Conservation (phyloP, 192 early-diverging fungal species). For the Umbelopsis vinacea region DNA sequence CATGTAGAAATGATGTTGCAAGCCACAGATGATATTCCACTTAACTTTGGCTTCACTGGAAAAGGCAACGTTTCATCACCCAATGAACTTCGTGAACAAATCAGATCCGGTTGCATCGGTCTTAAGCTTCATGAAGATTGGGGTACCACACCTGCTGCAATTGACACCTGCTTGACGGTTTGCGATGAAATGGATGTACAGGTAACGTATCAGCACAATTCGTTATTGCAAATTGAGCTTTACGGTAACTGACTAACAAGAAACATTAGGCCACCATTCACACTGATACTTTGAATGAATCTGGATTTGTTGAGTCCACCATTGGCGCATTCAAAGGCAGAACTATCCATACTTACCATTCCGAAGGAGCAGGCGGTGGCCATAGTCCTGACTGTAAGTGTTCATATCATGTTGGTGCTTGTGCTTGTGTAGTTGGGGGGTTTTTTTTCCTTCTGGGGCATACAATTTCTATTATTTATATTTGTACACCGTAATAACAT, state of each 20-base stretch:
- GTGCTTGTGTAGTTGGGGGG: too few relatives aligned
- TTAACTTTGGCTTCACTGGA: conserved; percentile 95
- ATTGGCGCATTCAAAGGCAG: conserved; percentile 88
- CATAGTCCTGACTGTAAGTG: conserved; percentile 81
- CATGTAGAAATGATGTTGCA: conserved; percentile 92
- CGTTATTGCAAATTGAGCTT: conserved; percentile 13
- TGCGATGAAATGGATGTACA: conserved; percentile 90
- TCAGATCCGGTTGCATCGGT: conserved; percentile 85
- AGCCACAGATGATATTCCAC: conserved; percentile 84
- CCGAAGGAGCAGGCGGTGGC: conserved; percentile 96
- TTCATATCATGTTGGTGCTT: background rate
- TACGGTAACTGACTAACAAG: too few relatives aligned
- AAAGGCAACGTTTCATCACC: conserved; percentile 85
- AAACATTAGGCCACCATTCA: conserved; percentile 79
- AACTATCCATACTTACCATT: conserved; percentile 96
- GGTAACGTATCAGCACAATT: conserved; percentile 35
- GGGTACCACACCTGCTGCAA: conserved; percentile 94
- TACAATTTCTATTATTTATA: too few relatives aligned
- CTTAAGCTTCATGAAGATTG: conserved; percentile 96
- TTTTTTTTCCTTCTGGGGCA: too few relatives aligned
- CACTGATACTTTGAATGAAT: conserved; percentile 97
- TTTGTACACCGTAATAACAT: too few relatives aligned
- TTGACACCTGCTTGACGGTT: conserved; percentile 84
- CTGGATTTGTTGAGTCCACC: conserved; percentile 93
- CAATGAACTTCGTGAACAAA: conserved; percentile 79